Evolutionary conservation across 129 eudicot genomes (phyloP).

Genomic region (Arctium lappa): DNA sequence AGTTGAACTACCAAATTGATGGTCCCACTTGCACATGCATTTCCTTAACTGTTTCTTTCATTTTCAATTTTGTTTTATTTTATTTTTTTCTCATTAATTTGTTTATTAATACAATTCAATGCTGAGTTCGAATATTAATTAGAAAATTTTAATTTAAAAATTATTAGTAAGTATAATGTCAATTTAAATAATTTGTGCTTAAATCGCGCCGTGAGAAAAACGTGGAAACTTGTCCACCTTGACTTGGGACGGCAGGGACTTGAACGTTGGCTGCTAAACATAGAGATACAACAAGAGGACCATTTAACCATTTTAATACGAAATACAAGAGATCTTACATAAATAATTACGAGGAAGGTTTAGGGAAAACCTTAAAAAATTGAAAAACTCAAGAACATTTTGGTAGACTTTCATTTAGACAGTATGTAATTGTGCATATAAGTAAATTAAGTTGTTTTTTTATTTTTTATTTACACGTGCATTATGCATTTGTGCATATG

Average conservation of each 20-base stretch:
- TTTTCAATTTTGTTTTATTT: neutral
- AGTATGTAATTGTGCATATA: no score
- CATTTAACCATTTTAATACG: neutral
- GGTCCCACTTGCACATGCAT: constrained; percentile 62
- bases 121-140: neutral
- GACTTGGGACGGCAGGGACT: neutral
- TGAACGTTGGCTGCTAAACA: constrained; percentile 10
- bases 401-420: no score
- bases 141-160: neutral
- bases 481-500: no score
- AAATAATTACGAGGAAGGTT: no score
- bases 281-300: neutral
- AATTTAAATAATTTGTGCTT: neutral
- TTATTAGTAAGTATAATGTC: neutral
- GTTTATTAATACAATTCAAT: neutral
- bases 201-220: constrained; percentile 18
- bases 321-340: neutral
- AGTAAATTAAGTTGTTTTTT: no score
- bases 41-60: constrained; percentile 25
- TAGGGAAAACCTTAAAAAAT: no score
- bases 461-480: no score
- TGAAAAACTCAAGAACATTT: no score
- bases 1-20: constrained; percentile 30
- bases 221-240: constrained; percentile 23
- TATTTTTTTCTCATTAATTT: neutral